phyloP scores from a whole-genome alignment of 2,329 filamentous ascomycete genomes.

The Metarhizium brunneum region DNA sequence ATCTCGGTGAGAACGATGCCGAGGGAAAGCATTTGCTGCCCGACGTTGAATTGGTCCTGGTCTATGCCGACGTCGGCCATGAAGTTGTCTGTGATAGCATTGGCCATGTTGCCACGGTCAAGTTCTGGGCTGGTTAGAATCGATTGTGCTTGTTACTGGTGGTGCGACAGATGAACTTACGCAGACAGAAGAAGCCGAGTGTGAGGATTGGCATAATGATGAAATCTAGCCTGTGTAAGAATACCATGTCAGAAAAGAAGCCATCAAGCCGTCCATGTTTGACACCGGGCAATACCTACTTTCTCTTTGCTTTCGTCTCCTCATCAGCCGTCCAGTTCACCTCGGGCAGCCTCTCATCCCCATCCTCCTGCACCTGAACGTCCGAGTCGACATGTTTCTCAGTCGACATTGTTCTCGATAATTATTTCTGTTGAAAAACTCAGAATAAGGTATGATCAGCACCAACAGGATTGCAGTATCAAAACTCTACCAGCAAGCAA shows the following conservation, averaged over 20 bases:
- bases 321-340: conserved; percentile 27
- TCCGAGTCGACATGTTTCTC: background rate
- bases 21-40: conserved; percentile 39
- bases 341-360: background rate
- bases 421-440: background rate
- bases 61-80: conserved; percentile 38
- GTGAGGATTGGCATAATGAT: conserved; percentile 34
- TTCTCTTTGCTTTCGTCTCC: conserved; percentile 27
- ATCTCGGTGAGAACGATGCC: conserved; percentile 38
- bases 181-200: conserved; percentile 32
- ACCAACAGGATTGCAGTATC: no score
- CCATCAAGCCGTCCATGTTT: background rate
- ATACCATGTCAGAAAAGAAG: background rate
- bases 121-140: conserved; percentile 18
- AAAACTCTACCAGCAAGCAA: background rate
- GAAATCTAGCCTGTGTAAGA: conserved; percentile 22
- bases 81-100: conserved; percentile 39
- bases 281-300: conserved; percentile 16
- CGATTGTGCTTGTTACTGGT: background rate
- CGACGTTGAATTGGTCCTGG: conserved; percentile 43
- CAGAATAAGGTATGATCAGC: no score
- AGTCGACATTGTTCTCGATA: background rate
- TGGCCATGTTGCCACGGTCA: conserved; percentile 33
- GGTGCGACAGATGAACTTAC: conserved; percentile 15
- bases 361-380: background rate